Base-by-base conservation (phyloP, 2,329 filamentous ascomycete species). In the Diplodia seriata region DNA sequence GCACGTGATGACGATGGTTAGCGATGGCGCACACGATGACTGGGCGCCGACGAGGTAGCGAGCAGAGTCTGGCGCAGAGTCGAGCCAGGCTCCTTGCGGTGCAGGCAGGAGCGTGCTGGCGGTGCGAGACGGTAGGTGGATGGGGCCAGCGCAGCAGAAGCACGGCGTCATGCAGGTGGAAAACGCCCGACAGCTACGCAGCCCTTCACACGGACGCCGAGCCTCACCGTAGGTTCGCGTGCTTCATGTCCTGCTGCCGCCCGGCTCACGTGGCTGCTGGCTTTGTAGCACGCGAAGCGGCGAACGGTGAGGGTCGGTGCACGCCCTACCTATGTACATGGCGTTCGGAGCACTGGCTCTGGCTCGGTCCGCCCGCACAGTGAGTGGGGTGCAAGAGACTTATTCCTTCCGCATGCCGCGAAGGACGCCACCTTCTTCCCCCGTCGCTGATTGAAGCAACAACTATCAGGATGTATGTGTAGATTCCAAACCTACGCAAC, bases 141-240 rank as follows among this genome's bases (percentile, higher is more conserved):
- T 63, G 59, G 59, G 43, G 47, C 59, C 59, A 63, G 47, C 59
- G 59, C 59, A 63, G 59, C 59, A 63, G 47, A 23, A 63, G 31
- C 40, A 63, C 31, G 9, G 59, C 59, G 50, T 63, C 59, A 51
- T 63, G 59, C 59, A 36, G 12, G 47, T 47, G 47, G 57, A 33
- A 51, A 63, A 51, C 36, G 31, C 47, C 47, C 59, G 11, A 12
- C 33, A 36, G 8, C 43, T 29, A 63, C 36, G 38, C 47, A 51
- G 50, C 31, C 40, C n/a, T 51, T 26, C 26, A 47, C 31, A 51
- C 47, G 59, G 31, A 47, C 38, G 36, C 56, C 36, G 29, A n/a
- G 57, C 47, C 12, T 49, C 29, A 43, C 26, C 29, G 43, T 43
- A 8, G 57, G 40, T 33, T n/a, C 43, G 57, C 14, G 12, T 51